phyloP scores from a whole-genome alignment of 2,329 filamentous ascomycete species.

The Fusarium papillatum region DNA sequence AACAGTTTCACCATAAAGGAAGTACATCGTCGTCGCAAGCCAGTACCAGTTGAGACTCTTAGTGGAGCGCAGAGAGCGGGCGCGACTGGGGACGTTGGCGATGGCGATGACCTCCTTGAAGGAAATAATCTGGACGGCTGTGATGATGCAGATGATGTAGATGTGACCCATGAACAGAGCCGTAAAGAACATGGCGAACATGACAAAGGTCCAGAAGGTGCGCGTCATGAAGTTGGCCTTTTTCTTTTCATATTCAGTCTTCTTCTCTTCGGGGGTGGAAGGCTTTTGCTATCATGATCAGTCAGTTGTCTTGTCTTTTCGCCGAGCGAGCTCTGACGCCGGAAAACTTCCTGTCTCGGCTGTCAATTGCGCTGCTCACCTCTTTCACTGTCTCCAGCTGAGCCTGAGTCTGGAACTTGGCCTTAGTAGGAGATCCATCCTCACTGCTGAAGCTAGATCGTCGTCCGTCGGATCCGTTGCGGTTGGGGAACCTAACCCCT shows the following conservation, averaged over 20 bases:
- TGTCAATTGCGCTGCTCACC: constrained; percentile 41
- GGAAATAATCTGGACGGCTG: constrained; percentile 93
- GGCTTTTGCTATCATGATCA: constrained; percentile 54
- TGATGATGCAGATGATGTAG: constrained; percentile 95
- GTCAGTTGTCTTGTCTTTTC: not conserved
- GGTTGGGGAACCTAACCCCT: constrained; percentile 69
- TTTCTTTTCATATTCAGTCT: constrained; percentile 94
- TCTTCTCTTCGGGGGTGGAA: constrained; percentile 55
- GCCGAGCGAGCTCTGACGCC: not conserved
- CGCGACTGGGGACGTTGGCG: constrained; percentile 92
- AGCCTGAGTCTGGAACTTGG: constrained; percentile 43
- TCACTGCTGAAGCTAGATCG: constrained; percentile 81
- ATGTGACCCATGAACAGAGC: constrained; percentile 97
- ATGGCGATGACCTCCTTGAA: constrained; percentile 99
- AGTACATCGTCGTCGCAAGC: constrained; percentile 99
- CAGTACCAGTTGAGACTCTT: constrained; percentile 99
- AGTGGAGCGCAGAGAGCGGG: constrained; percentile 91
- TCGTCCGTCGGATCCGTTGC: constrained; percentile 62
- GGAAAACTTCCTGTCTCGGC: not conserved
- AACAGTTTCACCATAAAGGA: constrained; percentile 97
- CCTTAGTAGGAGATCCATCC: constrained; percentile 52
- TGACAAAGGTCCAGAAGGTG: constrained; percentile 97
- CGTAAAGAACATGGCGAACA: constrained; percentile 94
- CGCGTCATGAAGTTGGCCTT: constrained; percentile 97
- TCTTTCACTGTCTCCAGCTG: constrained; percentile 52